Conservation (phyloP, 1,284 basidiomycete species). For the Ceratobasidium sp. region DNA sequence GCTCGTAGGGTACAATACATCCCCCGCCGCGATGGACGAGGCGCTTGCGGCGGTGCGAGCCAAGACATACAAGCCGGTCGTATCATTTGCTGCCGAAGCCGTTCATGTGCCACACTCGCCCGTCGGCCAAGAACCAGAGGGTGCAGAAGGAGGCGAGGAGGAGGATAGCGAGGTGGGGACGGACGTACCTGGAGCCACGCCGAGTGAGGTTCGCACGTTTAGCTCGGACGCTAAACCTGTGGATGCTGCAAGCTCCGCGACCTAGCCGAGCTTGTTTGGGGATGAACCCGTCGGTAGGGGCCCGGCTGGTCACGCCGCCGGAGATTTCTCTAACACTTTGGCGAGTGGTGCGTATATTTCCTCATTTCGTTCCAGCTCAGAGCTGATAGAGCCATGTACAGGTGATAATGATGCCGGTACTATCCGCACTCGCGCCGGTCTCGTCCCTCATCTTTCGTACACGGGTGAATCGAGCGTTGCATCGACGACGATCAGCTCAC, state of each 20-base stretch:
- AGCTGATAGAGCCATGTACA: constrained; percentile 34
- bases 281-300: constrained; percentile 74
- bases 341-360: constrained; percentile 68
- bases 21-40: no score
- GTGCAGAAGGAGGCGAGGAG: constrained; percentile 58
- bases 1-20: no score
- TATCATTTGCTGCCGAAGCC: constrained; percentile 77
- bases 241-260: constrained; percentile 77
- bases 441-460: no score
- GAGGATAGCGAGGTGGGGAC: constrained; percentile 59
- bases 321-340: constrained; percentile 48
- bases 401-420: constrained; percentile 6
- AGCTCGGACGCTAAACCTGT: constrained; percentile 72
- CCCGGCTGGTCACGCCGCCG: constrained; percentile 72
- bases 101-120: constrained; percentile 54
- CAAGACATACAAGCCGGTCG: constrained; percentile 79
- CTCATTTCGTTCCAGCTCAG: background rate
- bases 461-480: no score
- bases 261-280: constrained; percentile 89
- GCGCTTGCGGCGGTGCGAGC: no score
- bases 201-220: constrained; percentile 61
- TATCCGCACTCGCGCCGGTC: no score
- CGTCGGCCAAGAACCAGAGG: constrained; percentile 49
- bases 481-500: constrained; percentile 87
- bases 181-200: constrained; percentile 56